Conservation (phyloP, 805 yeast species). For the Diddensiella caesifluorescens region DNA sequence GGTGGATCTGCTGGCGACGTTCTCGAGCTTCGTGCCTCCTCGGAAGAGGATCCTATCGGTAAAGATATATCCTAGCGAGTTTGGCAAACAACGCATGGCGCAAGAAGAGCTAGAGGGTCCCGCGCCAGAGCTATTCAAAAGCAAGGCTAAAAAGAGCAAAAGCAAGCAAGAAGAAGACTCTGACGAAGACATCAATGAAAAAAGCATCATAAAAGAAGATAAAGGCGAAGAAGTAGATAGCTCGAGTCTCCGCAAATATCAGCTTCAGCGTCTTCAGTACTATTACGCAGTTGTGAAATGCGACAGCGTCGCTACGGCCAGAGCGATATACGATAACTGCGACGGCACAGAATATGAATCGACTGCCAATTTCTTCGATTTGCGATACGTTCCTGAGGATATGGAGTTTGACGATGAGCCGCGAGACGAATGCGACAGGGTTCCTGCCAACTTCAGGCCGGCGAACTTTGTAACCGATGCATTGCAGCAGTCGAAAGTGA, state of each 20-base stretch:
- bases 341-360: conserved; percentile 96
- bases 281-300: conserved; percentile 88
- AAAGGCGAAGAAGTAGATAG: conserved; percentile 84
- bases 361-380: conserved; percentile 88
- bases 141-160: conserved; percentile 36
- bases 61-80: conserved; percentile 67
- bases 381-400: conserved; percentile 88
- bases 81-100: conserved; percentile 87
- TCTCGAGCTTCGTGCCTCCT: conserved; percentile 74
- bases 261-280: conserved; percentile 85
- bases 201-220: conserved; percentile 69
- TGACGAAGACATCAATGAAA: conserved; percentile 45
- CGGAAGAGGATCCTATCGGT: conserved; percentile 67
- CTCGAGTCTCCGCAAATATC: conserved; percentile 79
- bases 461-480: conserved; percentile 86
- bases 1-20: conserved; percentile 82
- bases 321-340: conserved; percentile 72
- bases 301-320: conserved; percentile 66
- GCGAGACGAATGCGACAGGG: conserved; percentile 61
- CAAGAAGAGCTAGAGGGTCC: conserved; percentile 91
- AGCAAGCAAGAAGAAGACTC: conserved; percentile 27
- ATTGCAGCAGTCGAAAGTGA: conserved; percentile 91
- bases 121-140: conserved; percentile 70
- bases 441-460: conserved; percentile 80
- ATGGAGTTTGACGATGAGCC: conserved; percentile 81